A percentile compares a stretch with the other conserved stretches of the same genome.
These are phyloP conservation scores for Trametes cinnabarina DNA, from an alignment of 768 basidiomycete genomes.

Conservation along the genomic window DNA sequence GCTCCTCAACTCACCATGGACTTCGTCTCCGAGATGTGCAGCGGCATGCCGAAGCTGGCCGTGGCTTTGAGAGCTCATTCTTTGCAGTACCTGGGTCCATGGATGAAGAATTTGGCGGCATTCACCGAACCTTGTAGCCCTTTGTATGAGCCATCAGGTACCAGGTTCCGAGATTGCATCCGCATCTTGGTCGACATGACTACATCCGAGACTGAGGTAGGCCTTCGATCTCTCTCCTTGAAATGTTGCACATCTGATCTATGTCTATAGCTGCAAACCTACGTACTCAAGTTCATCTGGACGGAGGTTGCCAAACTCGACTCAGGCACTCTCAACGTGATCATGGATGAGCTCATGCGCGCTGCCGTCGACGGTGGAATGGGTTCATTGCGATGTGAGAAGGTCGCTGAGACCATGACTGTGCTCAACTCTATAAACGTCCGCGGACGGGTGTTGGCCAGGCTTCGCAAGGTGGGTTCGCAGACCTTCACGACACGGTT, in stretches of 20 bases:
- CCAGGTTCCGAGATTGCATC: constrained; percentile 76
- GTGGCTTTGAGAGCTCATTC: constrained; percentile 63
- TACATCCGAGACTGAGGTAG: constrained; percentile 67
- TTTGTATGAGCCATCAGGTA: constrained; percentile 70
- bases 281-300: constrained; percentile 78
- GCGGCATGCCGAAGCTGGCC: constrained; percentile 52
- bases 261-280: constrained; percentile 51
- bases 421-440: constrained; percentile 74
- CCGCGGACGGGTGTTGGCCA: constrained; percentile 73
- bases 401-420: constrained; percentile 69
- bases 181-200: constrained; percentile 78
- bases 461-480: constrained; percentile 74
- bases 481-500: too few species aligned
- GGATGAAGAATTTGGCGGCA: constrained; percentile 76
- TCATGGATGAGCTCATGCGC: constrained; percentile 77
- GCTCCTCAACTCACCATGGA: constrained; percentile 85
- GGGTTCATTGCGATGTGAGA: constrained; percentile 72
- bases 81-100: constrained; percentile 81
- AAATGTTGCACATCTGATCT: background rate
- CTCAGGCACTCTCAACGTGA: constrained; percentile 60
- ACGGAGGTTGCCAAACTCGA: constrained; percentile 70
- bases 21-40: constrained; percentile 82
- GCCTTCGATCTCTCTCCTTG: background rate
- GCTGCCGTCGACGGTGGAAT: constrained; percentile 83
- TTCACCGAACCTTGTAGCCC: constrained; percentile 68